A percentile compares a stretch with the other conserved stretches of the same genome.
phyloP scores from a whole-genome alignment of 805 yeast genomes.

The Candida adriatica region DNA sequence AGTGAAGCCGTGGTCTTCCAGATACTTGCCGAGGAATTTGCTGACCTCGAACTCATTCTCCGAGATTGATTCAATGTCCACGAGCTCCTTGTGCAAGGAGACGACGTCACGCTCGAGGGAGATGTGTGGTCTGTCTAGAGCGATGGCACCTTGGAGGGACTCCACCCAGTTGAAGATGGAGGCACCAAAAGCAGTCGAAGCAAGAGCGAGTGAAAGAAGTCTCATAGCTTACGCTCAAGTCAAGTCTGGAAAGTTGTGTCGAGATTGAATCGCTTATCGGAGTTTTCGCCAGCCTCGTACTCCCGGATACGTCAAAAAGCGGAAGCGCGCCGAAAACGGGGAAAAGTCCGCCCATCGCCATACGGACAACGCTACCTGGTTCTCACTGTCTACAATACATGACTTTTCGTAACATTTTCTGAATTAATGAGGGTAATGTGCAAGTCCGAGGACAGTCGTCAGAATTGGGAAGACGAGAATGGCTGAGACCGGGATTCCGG shows the following conservation, averaged over 20 bases:
- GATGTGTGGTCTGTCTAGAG: background rate
- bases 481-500: slow-evolving; percentile 65
- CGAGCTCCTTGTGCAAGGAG: slow-evolving; percentile 20
- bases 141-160: slow-evolving; percentile 2
- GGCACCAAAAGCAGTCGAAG: slow-evolving; percentile 6
- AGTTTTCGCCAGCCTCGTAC: no score
- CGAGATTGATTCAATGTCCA: slow-evolving; percentile 20
- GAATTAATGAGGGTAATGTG: slow-evolving; percentile 3
- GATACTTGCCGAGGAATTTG: slow-evolving; percentile 11
- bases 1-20: slow-evolving; percentile 35
- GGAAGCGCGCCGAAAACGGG: no score
- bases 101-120: slow-evolving; percentile 17
- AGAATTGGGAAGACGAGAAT: slow-evolving; percentile 28
- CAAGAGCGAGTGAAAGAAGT: slow-evolving; percentile 6
- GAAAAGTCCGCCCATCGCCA: no score
- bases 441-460: slow-evolving; percentile 10
- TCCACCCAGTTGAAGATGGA: slow-evolving; percentile 7
- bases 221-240: slow-evolving; percentile 7
- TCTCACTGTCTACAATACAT: no score
- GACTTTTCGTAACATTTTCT: no score
- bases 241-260: no score
- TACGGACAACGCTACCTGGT: no score
- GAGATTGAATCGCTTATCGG: no score
- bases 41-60: slow-evolving; percentile 17
- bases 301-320: no score